A percentile compares a stretch with the other conserved stretches of the same genome.
phyloP scores from a whole-genome alignment of 2,329 filamentous ascomycete genomes.

The Grosmannia serpens region DNA sequence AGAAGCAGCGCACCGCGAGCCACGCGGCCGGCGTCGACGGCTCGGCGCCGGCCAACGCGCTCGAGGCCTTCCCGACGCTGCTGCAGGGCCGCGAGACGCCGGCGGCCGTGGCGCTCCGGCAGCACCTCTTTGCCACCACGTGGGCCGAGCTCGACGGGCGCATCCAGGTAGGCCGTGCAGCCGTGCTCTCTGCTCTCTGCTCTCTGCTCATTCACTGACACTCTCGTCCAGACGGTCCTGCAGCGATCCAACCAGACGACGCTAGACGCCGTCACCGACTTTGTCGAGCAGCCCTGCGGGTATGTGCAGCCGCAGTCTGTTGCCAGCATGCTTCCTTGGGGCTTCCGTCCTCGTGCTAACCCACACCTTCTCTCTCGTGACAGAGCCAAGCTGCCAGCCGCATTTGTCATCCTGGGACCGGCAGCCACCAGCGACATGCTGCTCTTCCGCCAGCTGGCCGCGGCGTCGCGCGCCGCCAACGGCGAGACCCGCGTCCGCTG shows the following conservation, averaged over 20 bases:
- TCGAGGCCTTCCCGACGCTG: conserved; percentile 36
- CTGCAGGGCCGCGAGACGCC: conserved; percentile 42
- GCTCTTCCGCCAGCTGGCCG: conserved; percentile 58
- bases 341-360: no score
- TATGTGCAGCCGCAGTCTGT: no score
- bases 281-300: conserved; percentile 31
- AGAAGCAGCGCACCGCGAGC: not conserved
- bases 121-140: conserved; percentile 46
- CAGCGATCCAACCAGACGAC: conserved; percentile 50
- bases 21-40: not conserved
- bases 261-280: conserved; percentile 44
- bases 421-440: conserved; percentile 66
- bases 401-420: conserved; percentile 65
- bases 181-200: no score
- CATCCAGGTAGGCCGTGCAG: conserved; percentile 39
- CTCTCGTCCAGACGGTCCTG: conserved; percentile 35
- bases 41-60: not conserved
- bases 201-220: no score
- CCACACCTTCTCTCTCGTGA: not conserved
- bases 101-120: conserved; percentile 38
- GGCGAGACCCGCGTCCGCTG: conserved; percentile 26
- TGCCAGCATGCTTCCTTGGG: not conserved
- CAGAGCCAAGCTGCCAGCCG: conserved; percentile 48
- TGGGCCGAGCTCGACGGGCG: conserved; percentile 55
- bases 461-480: not conserved